Evolutionary conservation across 805 yeast genomes (phyloP).

Genomic region (Candida tibetensis): DNA sequence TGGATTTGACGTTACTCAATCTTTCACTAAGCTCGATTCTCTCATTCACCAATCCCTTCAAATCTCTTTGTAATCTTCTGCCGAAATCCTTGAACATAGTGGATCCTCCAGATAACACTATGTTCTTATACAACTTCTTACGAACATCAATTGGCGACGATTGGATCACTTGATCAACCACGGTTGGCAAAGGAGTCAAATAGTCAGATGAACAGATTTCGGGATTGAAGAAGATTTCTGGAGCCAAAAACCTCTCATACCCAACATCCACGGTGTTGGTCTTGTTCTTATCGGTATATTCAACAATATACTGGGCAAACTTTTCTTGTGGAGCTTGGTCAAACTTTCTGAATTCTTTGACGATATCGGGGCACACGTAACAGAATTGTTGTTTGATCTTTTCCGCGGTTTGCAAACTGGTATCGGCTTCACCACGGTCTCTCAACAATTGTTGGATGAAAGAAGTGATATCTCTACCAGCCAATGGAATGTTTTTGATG

Average conservation of each 20-base stretch:
- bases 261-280: constrained; percentile 76
- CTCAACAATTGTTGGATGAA: constrained; percentile 91
- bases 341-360: constrained; percentile 90
- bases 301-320: constrained; percentile 89
- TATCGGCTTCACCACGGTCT: constrained; percentile 95
- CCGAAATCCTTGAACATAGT: constrained; percentile 99
- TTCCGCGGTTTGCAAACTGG: constrained; percentile 93
- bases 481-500: constrained; percentile 95
- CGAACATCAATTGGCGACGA: constrained; percentile 97
- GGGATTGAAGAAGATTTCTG: constrained; percentile 98
- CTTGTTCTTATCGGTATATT: constrained; percentile 66
- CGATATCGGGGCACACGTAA: constrained; percentile 97
- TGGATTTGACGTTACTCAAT: constrained; percentile 69
- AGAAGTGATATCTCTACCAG: constrained; percentile 95
- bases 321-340: constrained; percentile 87
- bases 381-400: constrained; percentile 94
- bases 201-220: constrained; percentile 95
- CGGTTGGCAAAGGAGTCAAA: constrained; percentile 93
- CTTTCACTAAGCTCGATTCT: constrained; percentile 80
- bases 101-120: constrained; percentile 95
- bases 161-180: constrained; percentile 93
- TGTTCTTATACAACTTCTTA: constrained; percentile 91
- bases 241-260: constrained; percentile 95
- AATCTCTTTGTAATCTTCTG: constrained; percentile 93
- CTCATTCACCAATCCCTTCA: constrained; percentile 81